Conservation (phyloP, 2,329 filamentous ascomycete species). For the Daldinia sp. region DNA sequence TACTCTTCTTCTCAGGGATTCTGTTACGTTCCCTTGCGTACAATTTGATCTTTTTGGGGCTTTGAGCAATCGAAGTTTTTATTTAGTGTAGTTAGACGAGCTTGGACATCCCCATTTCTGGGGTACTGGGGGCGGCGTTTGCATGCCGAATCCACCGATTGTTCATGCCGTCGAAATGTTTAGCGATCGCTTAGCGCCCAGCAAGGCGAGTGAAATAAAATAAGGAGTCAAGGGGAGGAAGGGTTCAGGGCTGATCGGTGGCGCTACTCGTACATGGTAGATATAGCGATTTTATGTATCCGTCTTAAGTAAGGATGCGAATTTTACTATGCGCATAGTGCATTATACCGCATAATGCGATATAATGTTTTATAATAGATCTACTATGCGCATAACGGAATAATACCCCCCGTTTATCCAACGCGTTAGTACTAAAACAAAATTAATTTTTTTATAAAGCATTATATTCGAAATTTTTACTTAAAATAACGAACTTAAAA, state of each 20-base stretch:
- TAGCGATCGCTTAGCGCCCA: neutral
- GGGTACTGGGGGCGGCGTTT: neutral
- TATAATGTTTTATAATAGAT: too few species aligned
- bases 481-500: too few species aligned
- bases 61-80: neutral
- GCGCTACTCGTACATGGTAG: neutral
- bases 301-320: neutral
- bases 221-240: neutral
- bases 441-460: too few species aligned
- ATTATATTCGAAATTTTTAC: too few species aligned
- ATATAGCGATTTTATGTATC: neutral
- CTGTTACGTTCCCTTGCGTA: conserved; percentile 1
- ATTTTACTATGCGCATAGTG: too few species aligned
- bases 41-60: neutral
- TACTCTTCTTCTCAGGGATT: neutral
- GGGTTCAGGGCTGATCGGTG: neutral
- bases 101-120: neutral
- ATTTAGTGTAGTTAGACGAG: conserved; percentile 1
- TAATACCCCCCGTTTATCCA: too few species aligned
- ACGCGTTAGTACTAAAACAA: too few species aligned
- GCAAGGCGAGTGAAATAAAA: neutral
- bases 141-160: neutral
- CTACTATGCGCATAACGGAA: too few species aligned
- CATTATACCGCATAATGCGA: too few species aligned
- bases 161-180: neutral